phyloP scores from a whole-genome alignment of 495 filamentous ascomycete species.

The Ramalina intermedia region DNA sequence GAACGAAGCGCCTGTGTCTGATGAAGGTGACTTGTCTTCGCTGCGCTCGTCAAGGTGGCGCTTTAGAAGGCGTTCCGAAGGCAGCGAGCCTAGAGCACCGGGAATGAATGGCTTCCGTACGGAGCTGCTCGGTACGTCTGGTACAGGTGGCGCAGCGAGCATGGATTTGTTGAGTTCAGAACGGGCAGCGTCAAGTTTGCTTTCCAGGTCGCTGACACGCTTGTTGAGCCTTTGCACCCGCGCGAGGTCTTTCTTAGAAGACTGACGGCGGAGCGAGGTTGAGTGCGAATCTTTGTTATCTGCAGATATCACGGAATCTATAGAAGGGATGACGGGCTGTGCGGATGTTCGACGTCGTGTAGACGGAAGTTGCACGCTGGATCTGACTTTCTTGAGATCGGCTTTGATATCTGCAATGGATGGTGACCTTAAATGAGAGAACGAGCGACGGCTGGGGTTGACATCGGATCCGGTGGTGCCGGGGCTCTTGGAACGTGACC shows the following conservation, averaged over 20 bases:
- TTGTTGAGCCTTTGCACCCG: conserved; percentile 48
- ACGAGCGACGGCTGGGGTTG: conserved; percentile 7
- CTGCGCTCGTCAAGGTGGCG: conserved; percentile 13
- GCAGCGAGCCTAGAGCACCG: conserved; percentile 41
- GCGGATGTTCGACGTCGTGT: conserved; percentile 17
- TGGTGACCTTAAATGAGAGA: conserved; percentile 13
- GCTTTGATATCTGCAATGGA: conserved; percentile 22
- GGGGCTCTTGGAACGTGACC: conserved; percentile 8
- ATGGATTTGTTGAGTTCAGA: conserved; percentile 39
- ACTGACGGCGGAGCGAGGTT: conserved; percentile 14
- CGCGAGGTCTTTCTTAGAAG: conserved; percentile 45
- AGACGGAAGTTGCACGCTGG: conserved; percentile 21
- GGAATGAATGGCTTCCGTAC: conserved; percentile 38
- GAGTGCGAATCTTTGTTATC: conserved; percentile 3
- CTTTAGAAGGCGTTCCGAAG: conserved; percentile 42
- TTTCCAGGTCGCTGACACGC: conserved; percentile 51
- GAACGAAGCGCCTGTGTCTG: no score
- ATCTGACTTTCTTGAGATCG: conserved; percentile 25
- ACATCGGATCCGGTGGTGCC: conserved; percentile 5
- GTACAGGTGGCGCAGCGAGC: conserved; percentile 25
- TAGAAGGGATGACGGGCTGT: conserved; percentile 3
- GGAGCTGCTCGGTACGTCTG: conserved; percentile 20
- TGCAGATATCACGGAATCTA: conserved; percentile 4
- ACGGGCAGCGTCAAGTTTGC: conserved; percentile 43
- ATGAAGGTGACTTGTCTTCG: neutral